phyloP scores from a whole-genome alignment of 2,329 filamentous ascomycete genomes.

The Stagonosporopsis cucurbitacearum region DNA sequence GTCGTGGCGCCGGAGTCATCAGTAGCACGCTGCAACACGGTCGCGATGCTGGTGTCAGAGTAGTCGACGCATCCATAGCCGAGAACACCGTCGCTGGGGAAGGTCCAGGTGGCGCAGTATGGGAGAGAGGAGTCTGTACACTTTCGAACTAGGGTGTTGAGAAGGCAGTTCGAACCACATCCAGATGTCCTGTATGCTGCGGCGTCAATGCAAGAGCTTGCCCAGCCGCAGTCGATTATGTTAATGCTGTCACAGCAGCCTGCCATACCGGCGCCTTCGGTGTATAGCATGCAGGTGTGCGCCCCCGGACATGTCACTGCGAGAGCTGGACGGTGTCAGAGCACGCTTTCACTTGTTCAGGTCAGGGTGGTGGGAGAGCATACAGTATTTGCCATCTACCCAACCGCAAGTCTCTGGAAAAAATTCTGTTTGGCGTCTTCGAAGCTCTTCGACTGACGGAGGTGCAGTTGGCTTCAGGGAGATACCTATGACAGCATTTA shows the following conservation, averaged over 20 bases:
- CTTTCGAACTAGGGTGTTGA: conserved; percentile 33
- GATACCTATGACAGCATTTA: conserved; percentile 19
- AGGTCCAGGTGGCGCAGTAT: conserved; percentile 41
- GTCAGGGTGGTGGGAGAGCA: neutral
- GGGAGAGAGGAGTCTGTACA: conserved; percentile 26
- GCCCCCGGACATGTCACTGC: conserved; percentile 24
- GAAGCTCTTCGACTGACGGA: conserved; percentile 29
- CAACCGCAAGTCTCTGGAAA: conserved; percentile 35
- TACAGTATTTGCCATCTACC: conserved; percentile 31
- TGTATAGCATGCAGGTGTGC: conserved; percentile 38
- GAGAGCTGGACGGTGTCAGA: conserved; percentile 16
- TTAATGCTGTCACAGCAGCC: conserved; percentile 36
- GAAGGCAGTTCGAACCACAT: conserved; percentile 26
- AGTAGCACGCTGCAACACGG: conserved; percentile 22
- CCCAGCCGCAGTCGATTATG: conserved; percentile 33
- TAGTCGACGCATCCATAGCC: conserved; percentile 34
- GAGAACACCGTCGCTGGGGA: conserved; percentile 24
- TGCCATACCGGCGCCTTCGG: conserved; percentile 30
- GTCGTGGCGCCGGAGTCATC: conserved; percentile 24
- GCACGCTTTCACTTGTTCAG: neutral
- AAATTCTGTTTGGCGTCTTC: conserved; percentile 22
- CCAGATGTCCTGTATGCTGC: conserved; percentile 17
- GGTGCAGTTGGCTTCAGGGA: conserved; percentile 33
- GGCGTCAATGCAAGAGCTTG: conserved; percentile 36
- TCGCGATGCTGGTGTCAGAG: conserved; percentile 20